phyloP scores from a whole-genome alignment of 1,284 basidiomycete species.

The Sporisorium scitamineum region DNA sequence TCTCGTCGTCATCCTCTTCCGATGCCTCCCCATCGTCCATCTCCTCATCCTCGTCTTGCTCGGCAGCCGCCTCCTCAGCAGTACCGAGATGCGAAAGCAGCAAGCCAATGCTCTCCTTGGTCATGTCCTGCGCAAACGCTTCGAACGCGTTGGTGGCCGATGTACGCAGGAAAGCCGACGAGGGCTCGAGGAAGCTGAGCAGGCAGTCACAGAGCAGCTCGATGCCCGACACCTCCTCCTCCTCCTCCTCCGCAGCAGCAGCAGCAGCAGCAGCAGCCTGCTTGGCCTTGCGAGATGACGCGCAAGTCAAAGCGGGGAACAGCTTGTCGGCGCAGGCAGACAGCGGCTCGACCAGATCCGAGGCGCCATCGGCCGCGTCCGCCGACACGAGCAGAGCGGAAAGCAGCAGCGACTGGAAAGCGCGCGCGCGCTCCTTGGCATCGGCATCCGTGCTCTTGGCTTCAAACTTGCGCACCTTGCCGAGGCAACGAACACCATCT shows the following conservation, averaged over 20 bases:
- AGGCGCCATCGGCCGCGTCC: slow-evolving; percentile 72
- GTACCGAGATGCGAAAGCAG: slow-evolving; percentile 73
- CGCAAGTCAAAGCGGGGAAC: slow-evolving; percentile 28
- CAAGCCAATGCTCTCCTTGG: slow-evolving; percentile 82
- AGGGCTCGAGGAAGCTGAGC: slow-evolving; percentile 87
- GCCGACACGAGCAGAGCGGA: slow-evolving; percentile 63
- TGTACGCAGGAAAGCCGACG: slow-evolving; percentile 83
- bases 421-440: slow-evolving; percentile 38
- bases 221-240: slow-evolving; percentile 75
- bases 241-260: slow-evolving; percentile 64
- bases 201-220: slow-evolving; percentile 88
- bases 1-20: slow-evolving; percentile 20
- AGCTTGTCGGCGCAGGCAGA: slow-evolving; percentile 63
- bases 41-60: slow-evolving; percentile 32
- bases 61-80: slow-evolving; percentile 24
- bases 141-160: slow-evolving; percentile 86
- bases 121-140: slow-evolving; percentile 78
- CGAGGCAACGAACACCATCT: slow-evolving; percentile 37
- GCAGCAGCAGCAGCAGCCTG: slow-evolving; percentile 64
- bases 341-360: slow-evolving; percentile 59
- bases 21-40: slow-evolving; percentile 39
- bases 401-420: slow-evolving; percentile 54
- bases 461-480: slow-evolving; percentile 51
- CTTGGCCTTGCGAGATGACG: slow-evolving; percentile 26
- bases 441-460: slow-evolving; percentile 28